Base-by-base conservation (phyloP, 805 yeast genomes). In the Saccharomycopsis oosterbeekiorum region DNA sequence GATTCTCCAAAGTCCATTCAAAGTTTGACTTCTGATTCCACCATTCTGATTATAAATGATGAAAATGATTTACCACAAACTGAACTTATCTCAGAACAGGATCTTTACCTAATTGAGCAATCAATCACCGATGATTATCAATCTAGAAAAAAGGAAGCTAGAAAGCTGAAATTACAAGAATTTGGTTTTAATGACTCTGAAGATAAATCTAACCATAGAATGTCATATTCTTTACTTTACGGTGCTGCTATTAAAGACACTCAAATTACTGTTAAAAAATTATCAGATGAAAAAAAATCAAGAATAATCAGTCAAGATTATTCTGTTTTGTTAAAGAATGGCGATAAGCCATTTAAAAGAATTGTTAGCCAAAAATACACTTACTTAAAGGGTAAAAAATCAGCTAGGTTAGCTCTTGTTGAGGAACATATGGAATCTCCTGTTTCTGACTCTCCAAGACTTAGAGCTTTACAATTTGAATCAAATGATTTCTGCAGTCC, bases 81-180 rank as follows among this genome's bases (percentile, higher is more conserved):
- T 17, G 55, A 47, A 29, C 56, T 59, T 6, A 11, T 61, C 12
- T 42, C 60, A 15, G 63, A 65, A 2, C 53, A 58, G n/a, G 65
- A 61, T 17, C 34, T 56, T 12, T 55, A 43, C 26, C 58, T 53
- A 0, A 58, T 57, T 21, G 65, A 60, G 2, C 65, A 58, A 10
- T 56, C 50, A 2, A 40, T 62, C 10, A 55, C 50, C 19, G 39
- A 36, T 19, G 60, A 60, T 15, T 62, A 60, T 29, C 54, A 61
- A 29, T 29, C 37, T 15, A 60, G 61, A 39, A 58, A 60, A 34
- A 58, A 62, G 34, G 40, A 55, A 34, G 42, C 58, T 15, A 55
- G 53, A 37, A 19, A 58, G 19, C 26, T 62, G 56, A 34, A 60
- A 40, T 56, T 62, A 21, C 65, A 62, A 55, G 59, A 62, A 43